These are phyloP conservation scores for Trypanosoma lewisi DNA, from an alignment of 208 protist genomes.

Conservation along the genomic window DNA sequence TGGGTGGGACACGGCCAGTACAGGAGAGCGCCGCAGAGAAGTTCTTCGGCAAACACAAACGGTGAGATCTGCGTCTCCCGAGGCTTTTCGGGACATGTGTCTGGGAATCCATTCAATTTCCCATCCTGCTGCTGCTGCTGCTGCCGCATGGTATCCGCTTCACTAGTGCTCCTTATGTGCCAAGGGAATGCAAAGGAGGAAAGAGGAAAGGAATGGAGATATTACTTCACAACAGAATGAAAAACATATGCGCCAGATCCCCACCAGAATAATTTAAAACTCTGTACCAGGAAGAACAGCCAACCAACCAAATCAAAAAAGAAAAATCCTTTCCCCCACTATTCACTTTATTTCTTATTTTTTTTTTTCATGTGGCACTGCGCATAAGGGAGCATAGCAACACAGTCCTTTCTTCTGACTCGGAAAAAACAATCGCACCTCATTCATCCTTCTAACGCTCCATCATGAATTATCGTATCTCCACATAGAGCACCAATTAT, in stretches of 20 bases:
- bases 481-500: not conserved
- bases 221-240: not conserved
- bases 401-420: conserved; percentile 1
- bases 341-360: not conserved
- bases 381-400: conserved; percentile 5
- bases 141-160: not conserved
- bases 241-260: not conserved
- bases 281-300: too few relatives aligned
- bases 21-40: conserved; percentile 39
- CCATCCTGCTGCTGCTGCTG: not conserved
- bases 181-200: not conserved
- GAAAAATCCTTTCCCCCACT: not conserved
- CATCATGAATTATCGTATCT: conserved; percentile 3
- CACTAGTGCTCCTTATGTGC: not conserved
- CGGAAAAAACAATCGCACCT: not conserved
- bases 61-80: not conserved
- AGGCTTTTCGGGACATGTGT: not conserved
- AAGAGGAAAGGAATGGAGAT: not conserved
- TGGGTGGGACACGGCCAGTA: conserved; percentile 49
- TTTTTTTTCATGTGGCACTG: not conserved
- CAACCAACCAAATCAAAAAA: conserved; percentile 1
- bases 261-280: not conserved
- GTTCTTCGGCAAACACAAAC: conserved; percentile 25
- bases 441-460: conserved; percentile 9
- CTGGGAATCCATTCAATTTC: not conserved